These are phyloP conservation scores for Liriodendron chinense DNA, from an alignment of 164 flowering plant genomes.

Conservation along the genomic window DNA sequence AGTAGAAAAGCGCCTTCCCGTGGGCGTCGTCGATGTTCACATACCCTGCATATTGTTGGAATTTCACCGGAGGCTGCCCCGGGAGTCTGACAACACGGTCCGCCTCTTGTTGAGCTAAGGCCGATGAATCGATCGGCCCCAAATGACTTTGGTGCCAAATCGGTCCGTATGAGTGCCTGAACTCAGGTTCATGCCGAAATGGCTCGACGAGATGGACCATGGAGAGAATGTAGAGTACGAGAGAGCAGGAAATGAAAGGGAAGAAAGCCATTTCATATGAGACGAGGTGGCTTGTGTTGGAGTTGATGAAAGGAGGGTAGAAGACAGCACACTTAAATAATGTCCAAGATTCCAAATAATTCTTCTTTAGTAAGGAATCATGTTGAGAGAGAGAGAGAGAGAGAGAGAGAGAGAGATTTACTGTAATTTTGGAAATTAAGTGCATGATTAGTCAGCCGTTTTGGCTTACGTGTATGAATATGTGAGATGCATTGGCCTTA, in stretches of 20 bases:
- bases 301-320: not conserved
- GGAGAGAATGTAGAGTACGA: not conserved
- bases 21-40: slow-evolving; percentile 43
- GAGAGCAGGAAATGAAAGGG: not conserved
- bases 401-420: not conserved
- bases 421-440: not conserved
- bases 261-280: not conserved
- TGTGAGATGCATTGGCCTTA: no score
- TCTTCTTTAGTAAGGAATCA: not conserved
- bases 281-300: not conserved
- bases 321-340: not conserved
- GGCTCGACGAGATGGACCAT: not conserved
- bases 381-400: not conserved
- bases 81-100: slow-evolving; percentile 52
- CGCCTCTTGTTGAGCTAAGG: slow-evolving; percentile 29
- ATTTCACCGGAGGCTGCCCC: slow-evolving; percentile 54
- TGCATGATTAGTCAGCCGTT: not conserved
- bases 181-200: not conserved
- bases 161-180: not conserved
- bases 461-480: not conserved
- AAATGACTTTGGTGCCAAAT: not conserved
- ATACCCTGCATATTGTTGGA: slow-evolving; percentile 61
- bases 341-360: not conserved
- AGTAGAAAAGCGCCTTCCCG: slow-evolving; percentile 66
- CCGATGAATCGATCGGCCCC: not conserved